Evolutionary conservation across 768 basidiomycete genomes (phyloP).

Genomic region (Tylopilus rubrobrunneus): DNA sequence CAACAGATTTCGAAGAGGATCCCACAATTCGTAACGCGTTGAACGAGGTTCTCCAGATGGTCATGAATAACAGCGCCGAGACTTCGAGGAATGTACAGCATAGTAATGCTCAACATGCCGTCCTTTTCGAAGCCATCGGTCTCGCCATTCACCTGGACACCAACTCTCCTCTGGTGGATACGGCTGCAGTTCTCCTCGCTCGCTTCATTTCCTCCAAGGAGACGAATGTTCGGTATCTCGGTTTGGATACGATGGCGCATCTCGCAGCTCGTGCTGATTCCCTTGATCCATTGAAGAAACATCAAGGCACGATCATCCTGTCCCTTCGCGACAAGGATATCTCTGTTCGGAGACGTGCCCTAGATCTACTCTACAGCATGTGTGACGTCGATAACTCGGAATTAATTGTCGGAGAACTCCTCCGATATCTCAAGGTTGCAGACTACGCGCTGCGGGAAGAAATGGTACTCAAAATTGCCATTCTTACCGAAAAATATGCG

Average conservation of each 20-base stretch:
- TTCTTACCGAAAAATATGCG: constrained; percentile 98
- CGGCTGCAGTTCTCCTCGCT: constrained; percentile 86
- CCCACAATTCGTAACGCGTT: constrained; percentile 71
- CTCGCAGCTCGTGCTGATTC: constrained; percentile 92
- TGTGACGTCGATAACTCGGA: constrained; percentile 98
- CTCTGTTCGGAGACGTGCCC: constrained; percentile 87
- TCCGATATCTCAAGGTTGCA: constrained; percentile 92
- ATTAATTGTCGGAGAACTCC: constrained; percentile 89
- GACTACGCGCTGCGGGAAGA: constrained; percentile 97
- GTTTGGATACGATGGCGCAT: constrained; percentile 97
- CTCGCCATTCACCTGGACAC: constrained; percentile 95
- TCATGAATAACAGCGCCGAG: constrained; percentile 90
- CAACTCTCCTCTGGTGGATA: constrained; percentile 81
- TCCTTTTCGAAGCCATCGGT: constrained; percentile 97
- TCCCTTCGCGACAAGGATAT: constrained; percentile 97
- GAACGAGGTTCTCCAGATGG: constrained; percentile 79
- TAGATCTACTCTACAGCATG: constrained; percentile 98
- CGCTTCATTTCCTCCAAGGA: constrained; percentile 97
- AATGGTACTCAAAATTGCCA: constrained; percentile 98
- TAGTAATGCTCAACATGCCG: constrained; percentile 96
- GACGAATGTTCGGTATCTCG: constrained; percentile 96
- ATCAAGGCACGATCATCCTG: constrained; percentile 92
- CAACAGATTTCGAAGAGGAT: constrained; percentile 58
- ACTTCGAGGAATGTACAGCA: constrained; percentile 94
- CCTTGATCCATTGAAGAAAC: constrained; percentile 87